A percentile compares a stretch with the other conserved stretches of the same genome.
These are phyloP conservation scores for Penicillium freii DNA, from an alignment of 2,329 filamentous ascomycete species.

Conservation along the genomic window DNA sequence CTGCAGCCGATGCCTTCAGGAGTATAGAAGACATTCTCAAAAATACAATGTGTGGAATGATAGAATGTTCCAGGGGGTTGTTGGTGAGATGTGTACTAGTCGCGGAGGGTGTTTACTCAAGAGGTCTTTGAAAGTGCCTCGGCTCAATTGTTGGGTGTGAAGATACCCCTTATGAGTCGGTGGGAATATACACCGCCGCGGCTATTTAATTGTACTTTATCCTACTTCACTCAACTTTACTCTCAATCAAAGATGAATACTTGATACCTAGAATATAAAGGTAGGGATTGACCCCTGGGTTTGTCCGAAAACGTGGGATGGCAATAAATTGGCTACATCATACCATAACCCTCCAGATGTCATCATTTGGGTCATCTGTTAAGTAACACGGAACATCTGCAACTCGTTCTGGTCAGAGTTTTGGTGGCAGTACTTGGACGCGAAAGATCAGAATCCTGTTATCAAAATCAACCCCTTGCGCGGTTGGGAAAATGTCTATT, in stretches of 20 bases:
- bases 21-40: slow-evolving; percentile 15
- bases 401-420: no score
- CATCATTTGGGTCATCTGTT: no score
- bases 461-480: no score
- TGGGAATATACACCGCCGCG: not conserved
- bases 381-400: no score
- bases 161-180: not conserved
- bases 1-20: slow-evolving; percentile 20
- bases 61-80: not conserved
- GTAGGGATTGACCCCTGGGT: not conserved
- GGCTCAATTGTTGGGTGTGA: not conserved
- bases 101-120: not conserved
- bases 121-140: not conserved
- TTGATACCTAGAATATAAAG: not conserved
- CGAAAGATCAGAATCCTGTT: no score
- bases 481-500: no score
- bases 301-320: not conserved
- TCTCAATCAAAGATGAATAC: not conserved
- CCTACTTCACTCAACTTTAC: not conserved
- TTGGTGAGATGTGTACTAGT: not conserved
- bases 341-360: not conserved
- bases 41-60: not conserved
- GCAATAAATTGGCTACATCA: not conserved
- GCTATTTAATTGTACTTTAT: not conserved
- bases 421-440: no score